These are phyloP conservation scores for Mycena citricolor DNA, from an alignment of 1,284 basidiomycete genomes.

Conservation along the genomic window DNA sequence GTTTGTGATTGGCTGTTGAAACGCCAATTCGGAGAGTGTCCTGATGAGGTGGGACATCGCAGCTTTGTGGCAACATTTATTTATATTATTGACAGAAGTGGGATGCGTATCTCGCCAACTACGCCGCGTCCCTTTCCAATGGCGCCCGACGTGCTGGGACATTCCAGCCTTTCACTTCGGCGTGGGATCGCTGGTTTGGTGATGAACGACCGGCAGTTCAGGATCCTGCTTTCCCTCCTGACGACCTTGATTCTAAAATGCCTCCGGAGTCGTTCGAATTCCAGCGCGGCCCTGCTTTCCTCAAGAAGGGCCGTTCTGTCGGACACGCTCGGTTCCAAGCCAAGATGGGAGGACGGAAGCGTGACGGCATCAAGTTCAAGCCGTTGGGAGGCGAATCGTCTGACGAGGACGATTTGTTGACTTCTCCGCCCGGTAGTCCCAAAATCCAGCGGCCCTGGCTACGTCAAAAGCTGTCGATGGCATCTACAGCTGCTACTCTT, in stretches of 20 bases:
- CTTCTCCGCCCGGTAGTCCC: slow-evolving; percentile 16
- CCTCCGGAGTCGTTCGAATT: slow-evolving; percentile 24
- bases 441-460: slow-evolving; percentile 36
- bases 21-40: slow-evolving; percentile 59
- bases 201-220: slow-evolving; percentile 13
- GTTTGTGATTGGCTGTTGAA: slow-evolving; percentile 55
- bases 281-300: slow-evolving; percentile 22
- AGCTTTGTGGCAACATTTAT: slow-evolving; percentile 5
- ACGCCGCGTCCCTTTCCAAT: slow-evolving; percentile 49
- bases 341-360: slow-evolving; percentile 29
- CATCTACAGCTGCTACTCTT: slow-evolving; percentile 18
- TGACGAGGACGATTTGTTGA: slow-evolving; percentile 29
- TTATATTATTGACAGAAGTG: slow-evolving; percentile 49
- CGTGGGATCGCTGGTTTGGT: slow-evolving; percentile 51
- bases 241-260: slow-evolving; percentile 19
- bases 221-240: slow-evolving; percentile 32
- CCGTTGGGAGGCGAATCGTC: slow-evolving; percentile 36
- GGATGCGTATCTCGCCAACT: slow-evolving; percentile 64
- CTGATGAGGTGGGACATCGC: slow-evolving; percentile 56
- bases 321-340: slow-evolving; percentile 24
- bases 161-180: slow-evolving; percentile 48
- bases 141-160: slow-evolving; percentile 42
- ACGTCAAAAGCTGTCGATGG: slow-evolving; percentile 21
- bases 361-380: slow-evolving; percentile 51
- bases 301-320: slow-evolving; percentile 32